phyloP scores from a whole-genome alignment of 352 stramenopile species.

The Thalassiosira sp. region DNA sequence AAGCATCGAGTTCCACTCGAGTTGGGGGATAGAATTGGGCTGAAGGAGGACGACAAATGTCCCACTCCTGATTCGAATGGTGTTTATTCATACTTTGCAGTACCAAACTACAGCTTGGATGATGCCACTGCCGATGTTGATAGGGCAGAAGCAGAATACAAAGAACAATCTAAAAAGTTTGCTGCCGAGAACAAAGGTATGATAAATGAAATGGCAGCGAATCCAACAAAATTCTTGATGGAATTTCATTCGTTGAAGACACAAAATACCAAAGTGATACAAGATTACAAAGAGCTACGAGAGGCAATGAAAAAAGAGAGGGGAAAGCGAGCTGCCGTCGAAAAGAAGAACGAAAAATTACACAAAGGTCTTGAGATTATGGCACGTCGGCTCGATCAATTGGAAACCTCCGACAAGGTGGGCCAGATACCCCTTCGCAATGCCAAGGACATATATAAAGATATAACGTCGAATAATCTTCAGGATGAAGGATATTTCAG shows the following conservation, averaged over 20 bases:
- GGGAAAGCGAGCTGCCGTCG: neutral
- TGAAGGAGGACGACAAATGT: conserved; percentile 19
- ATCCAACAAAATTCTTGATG: conserved; percentile 21
- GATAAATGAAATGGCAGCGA: neutral
- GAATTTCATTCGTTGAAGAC: conserved; percentile 15
- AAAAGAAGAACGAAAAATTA: neutral
- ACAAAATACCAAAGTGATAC: neutral
- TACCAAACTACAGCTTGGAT: conserved; percentile 32
- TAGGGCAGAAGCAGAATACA: conserved; percentile 21
- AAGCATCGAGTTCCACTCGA: conserved; percentile 27
- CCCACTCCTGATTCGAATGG: conserved; percentile 20
- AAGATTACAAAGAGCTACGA: conserved; percentile 6
- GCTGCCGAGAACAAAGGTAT: conserved; percentile 1
- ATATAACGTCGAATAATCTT: conserved; percentile 1
- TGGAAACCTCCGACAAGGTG: conserved; percentile 3
- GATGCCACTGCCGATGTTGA: conserved; percentile 16
- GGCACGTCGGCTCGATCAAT: conserved; percentile 7
- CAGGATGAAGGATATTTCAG: conserved; percentile 17
- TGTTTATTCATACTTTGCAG: conserved; percentile 21
- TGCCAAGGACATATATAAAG: conserved; percentile 19
- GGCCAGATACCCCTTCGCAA: neutral
- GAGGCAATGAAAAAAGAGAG: conserved; percentile 2
- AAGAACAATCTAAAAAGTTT: neutral
- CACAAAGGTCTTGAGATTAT: conserved; percentile 11
- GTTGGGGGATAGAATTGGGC: conserved; percentile 21